phyloP scores from a whole-genome alignment of 345 rosid species.

The Linum tenue region DNA sequence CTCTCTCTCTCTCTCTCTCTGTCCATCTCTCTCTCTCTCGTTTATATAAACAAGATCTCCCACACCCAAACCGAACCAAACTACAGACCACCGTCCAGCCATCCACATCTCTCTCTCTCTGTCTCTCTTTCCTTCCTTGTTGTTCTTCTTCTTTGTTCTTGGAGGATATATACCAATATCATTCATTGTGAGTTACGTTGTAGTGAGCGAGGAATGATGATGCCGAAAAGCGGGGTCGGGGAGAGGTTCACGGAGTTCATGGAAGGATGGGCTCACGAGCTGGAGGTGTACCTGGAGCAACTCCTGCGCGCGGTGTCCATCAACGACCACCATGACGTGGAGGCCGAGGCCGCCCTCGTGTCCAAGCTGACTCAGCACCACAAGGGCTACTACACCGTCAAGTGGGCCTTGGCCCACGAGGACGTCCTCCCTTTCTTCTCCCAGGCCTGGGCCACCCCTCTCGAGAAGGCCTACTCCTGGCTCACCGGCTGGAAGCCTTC shows the following conservation, averaged over 20 bases:
- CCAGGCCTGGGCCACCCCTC: constrained; percentile 48
- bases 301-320: constrained; percentile 13
- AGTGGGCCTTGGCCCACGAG: constrained; percentile 67
- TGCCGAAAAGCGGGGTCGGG: constrained; percentile 34
- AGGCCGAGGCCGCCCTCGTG: constrained; percentile 34
- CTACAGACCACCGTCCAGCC: background rate
- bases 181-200: too few relatives aligned
- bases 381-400: constrained; percentile 62
- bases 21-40: too few relatives aligned
- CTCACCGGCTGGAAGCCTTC: constrained; percentile 85
- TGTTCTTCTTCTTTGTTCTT: background rate
- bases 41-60: background rate
- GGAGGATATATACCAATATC: background rate
- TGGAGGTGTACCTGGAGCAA: constrained; percentile 37
- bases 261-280: constrained; percentile 50
- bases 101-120: background rate
- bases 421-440: constrained; percentile 57
- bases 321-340: constrained; percentile 1
- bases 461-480: constrained; percentile 66
- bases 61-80: background rate
- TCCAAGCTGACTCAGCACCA: constrained; percentile 55
- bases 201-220: background rate
- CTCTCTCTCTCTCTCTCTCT: background rate
- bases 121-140: background rate
- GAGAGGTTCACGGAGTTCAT: constrained; percentile 46